Percentiles rank a stretch among this genome's conserved stretches.
These are phyloP conservation scores for Xerocomus nothofagi DNA, from an alignment of 1,284 basidiomycete genomes.

Conservation along the genomic window DNA sequence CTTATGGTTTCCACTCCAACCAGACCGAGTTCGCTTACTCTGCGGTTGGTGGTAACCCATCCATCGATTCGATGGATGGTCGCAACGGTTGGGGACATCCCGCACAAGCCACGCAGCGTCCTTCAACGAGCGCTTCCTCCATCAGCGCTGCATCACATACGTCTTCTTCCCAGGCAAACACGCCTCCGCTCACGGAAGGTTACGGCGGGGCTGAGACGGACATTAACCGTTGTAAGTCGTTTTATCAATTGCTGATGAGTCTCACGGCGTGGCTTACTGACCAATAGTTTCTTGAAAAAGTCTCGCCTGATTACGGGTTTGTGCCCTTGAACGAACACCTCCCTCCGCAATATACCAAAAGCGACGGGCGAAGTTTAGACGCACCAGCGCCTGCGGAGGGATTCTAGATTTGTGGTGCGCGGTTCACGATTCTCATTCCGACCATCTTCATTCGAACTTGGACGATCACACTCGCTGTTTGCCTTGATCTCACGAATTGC, in stretches of 20 bases:
- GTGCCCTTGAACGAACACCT: conserved; percentile 74
- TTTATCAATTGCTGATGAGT: conserved; percentile 19
- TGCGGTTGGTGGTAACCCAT: conserved; percentile 48
- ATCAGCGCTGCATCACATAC: conserved; percentile 69
- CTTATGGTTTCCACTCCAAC: conserved; percentile 59
- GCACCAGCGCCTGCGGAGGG: conserved; percentile 22
- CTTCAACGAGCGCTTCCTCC: conserved; percentile 72
- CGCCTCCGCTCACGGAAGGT: conserved; percentile 68
- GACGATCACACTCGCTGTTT: conserved; percentile 33
- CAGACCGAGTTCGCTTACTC: conserved; percentile 80
- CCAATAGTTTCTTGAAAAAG: conserved; percentile 39
- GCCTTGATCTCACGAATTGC: conserved; percentile 32
- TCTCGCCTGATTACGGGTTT: conserved; percentile 81
- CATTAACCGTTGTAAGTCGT: conserved; percentile 75
- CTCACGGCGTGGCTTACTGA: conserved; percentile 36
- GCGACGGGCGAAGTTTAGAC: conserved; percentile 50
- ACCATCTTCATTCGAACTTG: conserved; percentile 38
- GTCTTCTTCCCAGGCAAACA: conserved; percentile 75
- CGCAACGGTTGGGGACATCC: conserved; percentile 45
- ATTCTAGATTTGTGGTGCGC: conserved; percentile 34
- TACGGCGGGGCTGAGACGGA: conserved; percentile 61
- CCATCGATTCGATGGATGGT: conserved; percentile 50
- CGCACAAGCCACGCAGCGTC: conserved; percentile 44
- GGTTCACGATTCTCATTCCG: conserved; percentile 31
- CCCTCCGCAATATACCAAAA: conserved; percentile 64